Conservation (phyloP, 306 rosid species). For the barrel medic (Medicago truncatula) region MtrunA17r5.0-ANR NC_053042.1:5402001-5402500, state of each 20-base stretch:
- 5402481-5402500: neutral
- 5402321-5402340: too few relatives aligned
- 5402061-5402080: neutral
- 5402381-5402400: neutral
- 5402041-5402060: slow-evolving; percentile 24
- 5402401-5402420: neutral
- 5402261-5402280: neutral
- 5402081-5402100: too few relatives aligned
- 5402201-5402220: slow-evolving; percentile 73
- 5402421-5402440: neutral
- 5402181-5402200: neutral
- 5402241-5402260: slow-evolving; percentile 45
- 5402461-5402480: neutral
- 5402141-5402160: too few relatives aligned
- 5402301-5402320: too few relatives aligned
- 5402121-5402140: neutral
- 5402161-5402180: too few relatives aligned
- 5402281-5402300: neutral
- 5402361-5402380: neutral
- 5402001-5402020: slow-evolving; percentile 37
- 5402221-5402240: slow-evolving; percentile 34
- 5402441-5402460: neutral
- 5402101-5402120: too few relatives aligned
- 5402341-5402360: neutral
- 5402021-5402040: slow-evolving; percentile 48